Base-by-base conservation (phyloP, 192 early-diverging fungal species). In the Ambispora gerdemannii region DNA sequence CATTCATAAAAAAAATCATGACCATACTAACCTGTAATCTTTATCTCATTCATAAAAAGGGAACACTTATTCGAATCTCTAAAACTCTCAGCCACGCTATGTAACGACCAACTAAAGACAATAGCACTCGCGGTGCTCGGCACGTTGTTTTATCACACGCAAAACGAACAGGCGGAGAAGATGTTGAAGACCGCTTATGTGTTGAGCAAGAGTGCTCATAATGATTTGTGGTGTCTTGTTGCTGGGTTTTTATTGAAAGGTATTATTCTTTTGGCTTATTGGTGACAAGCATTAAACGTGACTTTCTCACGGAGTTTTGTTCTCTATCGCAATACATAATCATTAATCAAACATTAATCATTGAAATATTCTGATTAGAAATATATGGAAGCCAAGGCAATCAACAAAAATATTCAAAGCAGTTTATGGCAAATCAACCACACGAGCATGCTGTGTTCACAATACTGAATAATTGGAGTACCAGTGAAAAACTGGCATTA, bases 121-220 rank as follows among this genome's bases (percentile, higher is more conserved):
- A 28, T 81, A 67, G 73, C 76, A 17, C 51, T 81, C 10, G 38
- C 77, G 8, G 49, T 78, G 8, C 53, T 81, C 11, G 80, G 80
- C 4, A 73, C 73, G 34, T 58, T 81, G 7, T 78, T 78, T 25
- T 43, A 66, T 38, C 63, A 75, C 27, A 74, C 75, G 24, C 77
- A 81, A 11, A 77, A 81, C 27, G 75, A 72, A n/a, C 77, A 81
- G n/a, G 77, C 80, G 8, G 80, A 81, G 61, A 81, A 78, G 50
- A 81, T 78, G 70, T 67, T 78, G 19, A 59, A 56, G 51, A 59
- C 80, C 15, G 77, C 72, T 35, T 76, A 62, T 55, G 28, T 64
- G 25, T 35, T 52, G 28, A 38, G 33, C 3, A 67, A 52, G 30
- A 24, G 52, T 67, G 65, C 50, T 6, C 25, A 34, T 33, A 67